phyloP scores from a whole-genome alignment of 306 rosid species.

The Cucumis melo region DNA sequence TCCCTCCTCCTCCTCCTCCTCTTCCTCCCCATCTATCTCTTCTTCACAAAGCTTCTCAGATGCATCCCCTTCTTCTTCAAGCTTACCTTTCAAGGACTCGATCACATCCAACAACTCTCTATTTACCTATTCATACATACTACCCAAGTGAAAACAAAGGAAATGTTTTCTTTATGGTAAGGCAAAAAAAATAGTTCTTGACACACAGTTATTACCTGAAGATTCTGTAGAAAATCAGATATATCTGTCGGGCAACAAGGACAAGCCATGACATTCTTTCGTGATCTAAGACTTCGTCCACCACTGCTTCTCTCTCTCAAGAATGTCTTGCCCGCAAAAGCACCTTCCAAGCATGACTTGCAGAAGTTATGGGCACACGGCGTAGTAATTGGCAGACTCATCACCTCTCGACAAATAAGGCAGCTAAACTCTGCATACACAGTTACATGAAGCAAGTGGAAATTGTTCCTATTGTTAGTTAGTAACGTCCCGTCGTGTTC shows the following conservation, averaged over 20 bases:
- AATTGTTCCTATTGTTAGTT: not conserved
- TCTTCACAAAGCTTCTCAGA: conserved; percentile 8
- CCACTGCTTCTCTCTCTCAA: conserved; percentile 35
- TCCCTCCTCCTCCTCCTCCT: not conserved
- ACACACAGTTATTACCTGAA: conserved; percentile 28
- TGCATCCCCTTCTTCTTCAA: conserved; percentile 17
- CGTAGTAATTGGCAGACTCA: conserved; percentile 40
- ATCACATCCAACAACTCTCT: conserved; percentile 44
- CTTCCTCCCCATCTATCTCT: not conserved
- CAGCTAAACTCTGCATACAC: conserved; percentile 47
- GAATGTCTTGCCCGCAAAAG: conserved; percentile 33
- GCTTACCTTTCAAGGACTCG: conserved; percentile 35
- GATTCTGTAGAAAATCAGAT: conserved; percentile 61
- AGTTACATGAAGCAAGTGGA: not conserved
- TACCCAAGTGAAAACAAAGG: not conserved
- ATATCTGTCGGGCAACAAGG: conserved; percentile 53
- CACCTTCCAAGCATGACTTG: conserved; percentile 47
- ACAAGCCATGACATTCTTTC: conserved; percentile 53
- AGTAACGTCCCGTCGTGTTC: no score
- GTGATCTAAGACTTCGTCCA: conserved; percentile 48
- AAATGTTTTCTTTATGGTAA: not conserved
- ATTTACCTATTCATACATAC: conserved; percentile 38
- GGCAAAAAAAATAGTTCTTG: not conserved
- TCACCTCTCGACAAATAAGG: conserved; percentile 34
- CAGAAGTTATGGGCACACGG: conserved; percentile 70